phyloP scores from a whole-genome alignment of 129 eudicot species.

The Lactuca sativa region DNA sequence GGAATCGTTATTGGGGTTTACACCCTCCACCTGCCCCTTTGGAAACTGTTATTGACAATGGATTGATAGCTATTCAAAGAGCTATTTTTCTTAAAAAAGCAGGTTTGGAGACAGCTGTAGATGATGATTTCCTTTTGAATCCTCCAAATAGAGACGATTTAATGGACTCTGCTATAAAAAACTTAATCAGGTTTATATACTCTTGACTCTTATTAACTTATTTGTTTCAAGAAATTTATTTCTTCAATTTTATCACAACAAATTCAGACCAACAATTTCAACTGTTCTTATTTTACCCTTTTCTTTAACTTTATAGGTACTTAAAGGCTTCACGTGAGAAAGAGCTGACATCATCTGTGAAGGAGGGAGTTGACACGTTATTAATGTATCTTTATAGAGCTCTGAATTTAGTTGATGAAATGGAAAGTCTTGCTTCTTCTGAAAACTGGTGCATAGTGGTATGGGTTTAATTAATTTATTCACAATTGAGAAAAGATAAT shows the following conservation, averaged over 20 bases:
- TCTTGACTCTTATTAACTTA: neutral
- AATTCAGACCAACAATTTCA: too few species aligned
- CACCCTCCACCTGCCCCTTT: constrained; percentile 93
- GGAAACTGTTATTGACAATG: constrained; percentile 89
- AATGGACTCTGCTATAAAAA: constrained; percentile 79
- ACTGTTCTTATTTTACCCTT: neutral
- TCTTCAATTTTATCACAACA: too few species aligned
- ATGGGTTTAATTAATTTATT: constrained; percentile 24
- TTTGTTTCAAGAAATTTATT: too few species aligned
- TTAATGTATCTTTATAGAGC: constrained; percentile 93
- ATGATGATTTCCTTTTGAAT: constrained; percentile 67
- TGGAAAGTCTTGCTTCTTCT: constrained; percentile 95
- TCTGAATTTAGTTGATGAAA: constrained; percentile 71
- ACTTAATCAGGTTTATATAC: constrained; percentile 65
- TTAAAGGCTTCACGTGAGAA: constrained; percentile 65
- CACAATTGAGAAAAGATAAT: neutral
- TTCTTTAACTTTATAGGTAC: constrained; percentile 47
- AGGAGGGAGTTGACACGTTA: constrained; percentile 97
- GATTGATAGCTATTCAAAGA: constrained; percentile 82
- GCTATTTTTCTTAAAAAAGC: constrained; percentile 89
- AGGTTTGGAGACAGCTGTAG: constrained; percentile 84
- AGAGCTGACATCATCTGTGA: constrained; percentile 61
- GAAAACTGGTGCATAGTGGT: constrained; percentile 96
- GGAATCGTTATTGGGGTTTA: constrained; percentile 95
- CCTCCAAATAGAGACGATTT: constrained; percentile 80